These are phyloP conservation scores for Fusarium tuaranense DNA, from an alignment of 2,329 filamentous ascomycete genomes.

Conservation along the genomic window DNA sequence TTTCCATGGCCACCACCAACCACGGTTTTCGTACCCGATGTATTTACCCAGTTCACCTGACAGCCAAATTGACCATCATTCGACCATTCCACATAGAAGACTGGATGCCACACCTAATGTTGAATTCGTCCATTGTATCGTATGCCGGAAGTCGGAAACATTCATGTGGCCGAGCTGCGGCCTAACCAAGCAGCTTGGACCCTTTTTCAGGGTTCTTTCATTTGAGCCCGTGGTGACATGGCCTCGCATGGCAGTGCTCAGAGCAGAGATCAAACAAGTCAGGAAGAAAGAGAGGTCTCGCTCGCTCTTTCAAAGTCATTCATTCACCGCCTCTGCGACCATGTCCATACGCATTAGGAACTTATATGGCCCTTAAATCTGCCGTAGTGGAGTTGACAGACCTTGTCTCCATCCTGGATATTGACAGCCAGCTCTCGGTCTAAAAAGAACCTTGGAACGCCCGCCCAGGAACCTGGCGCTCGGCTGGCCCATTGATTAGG, in stretches of 20 bases:
- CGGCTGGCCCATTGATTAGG: not conserved
- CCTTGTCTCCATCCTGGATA: not conserved
- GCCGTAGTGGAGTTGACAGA: not conserved
- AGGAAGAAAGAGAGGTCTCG: not conserved
- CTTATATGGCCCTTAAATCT: not conserved
- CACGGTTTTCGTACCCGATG: conserved; percentile 16
- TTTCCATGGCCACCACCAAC: conserved; percentile 31
- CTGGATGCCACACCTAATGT: not conserved
- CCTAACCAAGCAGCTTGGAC: conserved; percentile 8
- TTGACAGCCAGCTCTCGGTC: not conserved
- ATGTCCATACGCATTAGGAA: not conserved
- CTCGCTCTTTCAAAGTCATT: not conserved
- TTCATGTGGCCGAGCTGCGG: conserved; percentile 8
- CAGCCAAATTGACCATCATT: not conserved
- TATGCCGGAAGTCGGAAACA: not conserved
- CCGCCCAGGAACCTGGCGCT: conserved; percentile 6
- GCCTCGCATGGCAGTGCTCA: not conserved
- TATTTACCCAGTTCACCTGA: conserved; percentile 14
- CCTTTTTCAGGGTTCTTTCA: conserved; percentile 28
- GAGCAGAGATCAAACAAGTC: not conserved
- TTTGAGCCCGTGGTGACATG: conserved; percentile 4
- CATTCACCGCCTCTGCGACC: not conserved
- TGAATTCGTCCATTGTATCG: not conserved
- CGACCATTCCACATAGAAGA: not conserved
- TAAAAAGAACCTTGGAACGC: not conserved